These are phyloP conservation scores for Debaryomyces psychrophilus DNA, from an alignment of 1,139 yeast species.

Conservation along the genomic window DNA sequence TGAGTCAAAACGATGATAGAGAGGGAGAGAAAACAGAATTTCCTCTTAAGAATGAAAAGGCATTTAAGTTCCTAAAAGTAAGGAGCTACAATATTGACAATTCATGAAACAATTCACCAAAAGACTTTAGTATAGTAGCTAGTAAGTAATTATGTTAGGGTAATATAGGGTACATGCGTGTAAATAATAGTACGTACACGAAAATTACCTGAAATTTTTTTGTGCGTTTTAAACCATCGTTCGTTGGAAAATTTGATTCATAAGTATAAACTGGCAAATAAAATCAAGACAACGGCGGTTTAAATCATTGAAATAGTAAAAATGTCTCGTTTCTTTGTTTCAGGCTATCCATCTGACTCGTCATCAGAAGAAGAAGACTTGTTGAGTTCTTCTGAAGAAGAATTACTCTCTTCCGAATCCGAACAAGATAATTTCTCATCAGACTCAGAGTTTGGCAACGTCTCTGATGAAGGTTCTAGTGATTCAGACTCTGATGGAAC, in stretches of 20 bases:
- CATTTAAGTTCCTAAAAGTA: conserved; percentile 72
- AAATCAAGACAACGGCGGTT: conserved; percentile 9
- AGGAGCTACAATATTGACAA: conserved; percentile 42
- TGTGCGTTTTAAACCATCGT: conserved; percentile 14
- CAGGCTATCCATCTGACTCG: conserved; percentile 62
- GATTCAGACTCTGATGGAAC: conserved; percentile 45
- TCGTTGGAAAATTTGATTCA: conserved; percentile 20
- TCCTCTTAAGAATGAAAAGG: conserved; percentile 68
- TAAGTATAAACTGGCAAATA: conserved; percentile 5
- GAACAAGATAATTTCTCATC: conserved; percentile 42
- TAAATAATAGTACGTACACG: conserved; percentile 13
- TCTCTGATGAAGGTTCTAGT: conserved; percentile 40
- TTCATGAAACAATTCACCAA: conserved; percentile 8
- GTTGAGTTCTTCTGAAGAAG: conserved; percentile 72
- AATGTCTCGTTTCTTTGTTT: conserved; percentile 80
- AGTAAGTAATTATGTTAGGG: conserved; percentile 1
- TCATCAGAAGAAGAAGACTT: conserved; percentile 80
- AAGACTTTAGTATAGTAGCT: background rate
- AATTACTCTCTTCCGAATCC: conserved; percentile 51
- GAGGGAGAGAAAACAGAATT: conserved; percentile 59
- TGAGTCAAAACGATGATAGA: conserved; percentile 37
- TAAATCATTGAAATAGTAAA: conserved; percentile 12
- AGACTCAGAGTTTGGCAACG: conserved; percentile 45
- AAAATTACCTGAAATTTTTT: conserved; percentile 14
- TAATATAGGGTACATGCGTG: conserved; percentile 9